Base-by-base conservation (phyloP, 495 filamentous ascomycete species). In the Aspergillus campestris region DNA sequence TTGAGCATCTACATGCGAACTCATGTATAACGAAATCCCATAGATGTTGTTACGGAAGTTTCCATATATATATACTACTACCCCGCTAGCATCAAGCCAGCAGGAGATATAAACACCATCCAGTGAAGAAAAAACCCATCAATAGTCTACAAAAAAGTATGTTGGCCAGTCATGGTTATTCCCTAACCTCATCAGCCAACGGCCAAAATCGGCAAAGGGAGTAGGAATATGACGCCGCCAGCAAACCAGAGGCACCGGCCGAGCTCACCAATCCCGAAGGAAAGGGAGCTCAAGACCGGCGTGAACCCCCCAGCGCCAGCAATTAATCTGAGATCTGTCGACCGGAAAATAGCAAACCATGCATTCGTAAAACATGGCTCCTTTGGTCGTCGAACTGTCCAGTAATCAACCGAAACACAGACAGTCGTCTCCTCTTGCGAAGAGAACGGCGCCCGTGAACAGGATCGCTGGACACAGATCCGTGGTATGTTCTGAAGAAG, bases 281-380 rank as follows among this genome's bases (percentile, higher is more conserved):
- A 70, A 61, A 70, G 78, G 82, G 82, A 90, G 75, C 82, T 83
- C 82, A 83, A 78, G 70, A 70, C 66, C 67, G 59, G 53, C 59
- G 48, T 49, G 57, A 58, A 61, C 47, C 56, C 18, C 62, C 59
- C 52, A 53, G 62, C 53, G 60, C 56, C 57, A 57, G 66, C 59
- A 56, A 72, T 92, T 77, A 59, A 60, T 95, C 82, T 94, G 58
- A 83, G 80, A 91, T 80, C 82, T 90, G 89, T 94, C 86, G 84
- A 86, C 82, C 74, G 84, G 88, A 87, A 24, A 74, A 89, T 83
- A 51, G 45, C 83, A 57, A 57, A 77, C 83, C 83, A 87, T 79
- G 82, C 89, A 76, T 65, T 61, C 67, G 48, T 47, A 52, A 59
- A 61, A 57, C 55, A 73, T 86, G 86, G 82, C 86, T 90, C 88